Evolutionary conservation across 768 basidiomycete genomes (phyloP).

Genomic region (Lentinula detonsa): DNA sequence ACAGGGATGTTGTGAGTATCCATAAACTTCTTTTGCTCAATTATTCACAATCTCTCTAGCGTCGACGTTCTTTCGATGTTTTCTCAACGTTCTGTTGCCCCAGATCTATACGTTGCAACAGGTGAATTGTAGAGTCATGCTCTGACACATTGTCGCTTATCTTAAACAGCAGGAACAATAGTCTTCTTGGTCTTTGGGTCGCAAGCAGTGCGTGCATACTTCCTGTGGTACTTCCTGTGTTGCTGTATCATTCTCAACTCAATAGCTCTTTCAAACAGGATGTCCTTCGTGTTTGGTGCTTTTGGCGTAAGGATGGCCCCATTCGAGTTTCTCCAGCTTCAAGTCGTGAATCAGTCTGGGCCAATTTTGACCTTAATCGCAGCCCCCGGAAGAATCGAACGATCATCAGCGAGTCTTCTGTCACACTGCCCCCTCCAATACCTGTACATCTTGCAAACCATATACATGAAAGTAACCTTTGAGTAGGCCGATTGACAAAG

Average conservation of each 20-base stretch:
- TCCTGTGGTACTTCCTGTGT: neutral
- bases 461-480: neutral
- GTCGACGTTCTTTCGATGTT: conserved; percentile 24
- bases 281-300: conserved; percentile 27
- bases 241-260: neutral
- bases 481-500: too few species aligned
- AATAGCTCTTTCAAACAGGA: conserved; percentile 15
- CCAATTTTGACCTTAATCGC: neutral
- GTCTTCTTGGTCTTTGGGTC: conserved; percentile 31
- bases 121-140: conserved; percentile 13
- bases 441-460: conserved; percentile 1
- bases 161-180: conserved; percentile 23
- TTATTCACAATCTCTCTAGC: conserved; percentile 10
- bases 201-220: conserved; percentile 21
- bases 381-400: neutral
- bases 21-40: neutral
- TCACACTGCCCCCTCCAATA: neutral
- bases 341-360: neutral
- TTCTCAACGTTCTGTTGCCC: conserved; percentile 13
- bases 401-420: neutral
- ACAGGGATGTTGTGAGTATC: conserved; percentile 25
- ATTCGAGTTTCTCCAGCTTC: neutral
- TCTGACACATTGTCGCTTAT: neutral
- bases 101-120: conserved; percentile 27
- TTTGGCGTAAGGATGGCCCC: conserved; percentile 16